Evolutionary conservation across 306 rosid species (phyloP).

Genomic region (Sophora flavescens): DNA sequence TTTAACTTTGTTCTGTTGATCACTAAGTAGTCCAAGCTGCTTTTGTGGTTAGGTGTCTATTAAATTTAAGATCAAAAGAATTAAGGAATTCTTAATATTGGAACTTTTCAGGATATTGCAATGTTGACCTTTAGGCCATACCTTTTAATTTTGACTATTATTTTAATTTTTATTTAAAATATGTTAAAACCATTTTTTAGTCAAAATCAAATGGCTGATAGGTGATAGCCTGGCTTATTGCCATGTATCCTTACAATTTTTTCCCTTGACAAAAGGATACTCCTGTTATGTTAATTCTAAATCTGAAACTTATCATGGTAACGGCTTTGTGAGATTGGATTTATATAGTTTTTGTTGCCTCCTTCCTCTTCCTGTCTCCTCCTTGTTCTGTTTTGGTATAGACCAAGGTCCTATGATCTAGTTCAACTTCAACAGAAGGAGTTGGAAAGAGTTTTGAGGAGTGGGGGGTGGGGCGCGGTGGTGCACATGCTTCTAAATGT

Average conservation of each 20-base stretch:
- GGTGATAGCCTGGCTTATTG: background rate
- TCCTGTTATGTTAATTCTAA: background rate
- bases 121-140: background rate
- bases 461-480: background rate
- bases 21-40: background rate
- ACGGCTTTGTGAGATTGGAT: slow-evolving; percentile 1
- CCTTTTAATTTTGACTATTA: background rate
- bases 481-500: slow-evolving; percentile 4
- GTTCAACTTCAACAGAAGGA: background rate
- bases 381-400: background rate
- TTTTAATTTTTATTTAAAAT: background rate
- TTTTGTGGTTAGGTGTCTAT: background rate
- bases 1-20: slow-evolving; percentile 15
- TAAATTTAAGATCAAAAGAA: slow-evolving; percentile 5
- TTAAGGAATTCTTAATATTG: too few species aligned
- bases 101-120: background rate
- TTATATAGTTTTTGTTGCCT: background rate
- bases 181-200: background rate
- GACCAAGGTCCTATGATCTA: background rate
- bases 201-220: background rate
- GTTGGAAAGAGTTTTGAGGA: background rate
- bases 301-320: slow-evolving; percentile 9
- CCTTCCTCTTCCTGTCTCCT: background rate
- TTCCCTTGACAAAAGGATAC: background rate
- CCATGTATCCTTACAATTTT: background rate